phyloP scores from a whole-genome alignment of 192 early-diverging fungal species.

The Backusella liffmaniae region DNA sequence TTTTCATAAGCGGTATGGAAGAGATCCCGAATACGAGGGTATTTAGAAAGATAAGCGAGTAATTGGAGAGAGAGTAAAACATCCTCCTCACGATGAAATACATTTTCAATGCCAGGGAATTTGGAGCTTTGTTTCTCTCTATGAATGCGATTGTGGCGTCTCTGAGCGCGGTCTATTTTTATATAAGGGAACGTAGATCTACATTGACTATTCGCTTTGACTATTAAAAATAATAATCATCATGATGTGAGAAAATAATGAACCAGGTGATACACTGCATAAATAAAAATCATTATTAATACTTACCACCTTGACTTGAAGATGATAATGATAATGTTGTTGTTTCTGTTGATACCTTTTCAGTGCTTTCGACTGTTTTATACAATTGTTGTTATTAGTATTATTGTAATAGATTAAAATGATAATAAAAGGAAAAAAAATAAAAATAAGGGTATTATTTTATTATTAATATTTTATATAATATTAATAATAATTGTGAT shows the following conservation, averaged over 20 bases:
- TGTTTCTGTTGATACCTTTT: background rate
- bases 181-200: slow-evolving; percentile 27
- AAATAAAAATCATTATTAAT: background rate
- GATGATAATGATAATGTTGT: background rate
- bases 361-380: background rate
- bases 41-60: slow-evolving; percentile 87
- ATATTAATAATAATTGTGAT: background rate
- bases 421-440: background rate
- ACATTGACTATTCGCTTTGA: background rate
- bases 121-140: slow-evolving; percentile 8
- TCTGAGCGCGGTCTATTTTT: slow-evolving; percentile 14
- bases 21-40: slow-evolving; percentile 68
- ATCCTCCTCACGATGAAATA: slow-evolving; percentile 75
- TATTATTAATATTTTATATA: background rate
- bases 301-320: background rate
- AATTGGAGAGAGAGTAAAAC: slow-evolving; percentile 81
- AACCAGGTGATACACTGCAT: slow-evolving; percentile 3
- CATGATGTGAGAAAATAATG: slow-evolving; percentile 3
- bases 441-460: background rate
- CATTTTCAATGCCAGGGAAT: background rate
- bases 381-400: background rate
- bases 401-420: background rate
- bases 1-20: slow-evolving; percentile 48
- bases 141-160: slow-evolving; percentile 11
- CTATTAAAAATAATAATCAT: background rate